phyloP scores from a whole-genome alignment of 345 rosid genomes.

The Brassica nigra region DNA sequence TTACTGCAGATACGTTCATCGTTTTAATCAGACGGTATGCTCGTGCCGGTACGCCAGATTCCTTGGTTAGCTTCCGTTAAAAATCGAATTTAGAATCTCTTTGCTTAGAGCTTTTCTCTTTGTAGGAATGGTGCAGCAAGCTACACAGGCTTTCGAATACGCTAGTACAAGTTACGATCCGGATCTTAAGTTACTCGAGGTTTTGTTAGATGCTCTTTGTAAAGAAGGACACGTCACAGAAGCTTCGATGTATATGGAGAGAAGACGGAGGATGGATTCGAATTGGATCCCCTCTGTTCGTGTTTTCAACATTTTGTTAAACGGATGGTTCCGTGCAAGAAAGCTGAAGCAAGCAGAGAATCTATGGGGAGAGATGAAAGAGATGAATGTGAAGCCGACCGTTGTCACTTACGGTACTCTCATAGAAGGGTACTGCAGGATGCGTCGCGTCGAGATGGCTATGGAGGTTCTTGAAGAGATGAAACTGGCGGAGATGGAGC shows the following conservation, averaged over 20 bases:
- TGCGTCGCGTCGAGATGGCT: conserved; percentile 68
- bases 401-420: conserved; percentile 81
- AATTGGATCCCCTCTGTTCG: conserved; percentile 63
- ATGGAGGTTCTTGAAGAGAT: conserved; percentile 64
- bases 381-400: conserved; percentile 53
- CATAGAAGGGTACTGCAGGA: conserved; percentile 77
- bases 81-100: neutral
- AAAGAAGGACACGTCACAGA: conserved; percentile 73
- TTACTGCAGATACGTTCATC: conserved; percentile 65
- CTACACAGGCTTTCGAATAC: conserved; percentile 70
- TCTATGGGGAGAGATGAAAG: conserved; percentile 69
- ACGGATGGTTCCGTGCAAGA: conserved; percentile 83
- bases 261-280: conserved; percentile 38
- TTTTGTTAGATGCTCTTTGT: conserved; percentile 79
- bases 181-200: conserved; percentile 53
- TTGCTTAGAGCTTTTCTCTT: conserved; percentile 1
- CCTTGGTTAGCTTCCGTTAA: neutral
- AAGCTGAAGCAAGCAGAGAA: conserved; percentile 70
- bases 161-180: conserved; percentile 47
- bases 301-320: conserved; percentile 65
- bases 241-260: conserved; percentile 54
- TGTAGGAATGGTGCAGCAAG: conserved; percentile 68
- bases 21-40: conserved; percentile 77
- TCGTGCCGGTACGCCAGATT: conserved; percentile 61
- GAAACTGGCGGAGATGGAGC: conserved; percentile 64